Evolutionary conservation across 805 yeast species (phyloP), one percentile per base, ranked within the genome.

Genomic region (Wickerhamomyces kurtzmanii): DNA sequence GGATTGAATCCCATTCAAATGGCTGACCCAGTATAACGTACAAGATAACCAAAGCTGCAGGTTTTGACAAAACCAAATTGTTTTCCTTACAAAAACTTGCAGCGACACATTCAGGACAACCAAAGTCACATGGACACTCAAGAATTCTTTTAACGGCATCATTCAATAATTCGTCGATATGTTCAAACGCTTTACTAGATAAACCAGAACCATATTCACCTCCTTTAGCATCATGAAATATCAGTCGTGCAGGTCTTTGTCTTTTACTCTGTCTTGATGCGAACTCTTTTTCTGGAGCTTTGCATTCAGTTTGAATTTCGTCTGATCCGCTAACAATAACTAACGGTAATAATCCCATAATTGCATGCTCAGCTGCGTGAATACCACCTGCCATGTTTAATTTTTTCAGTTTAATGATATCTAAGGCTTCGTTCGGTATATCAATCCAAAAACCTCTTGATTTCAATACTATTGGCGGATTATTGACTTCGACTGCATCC

Each of bases 251-350:
- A 0, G 97, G 97, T 23, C 99, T 57, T 31, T 68, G 71, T 22
- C 98, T 58, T 12, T 54, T 52, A 0, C 89, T 68, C 44, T 81
- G 81, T 17, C 85, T 55, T 27, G 67, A 65, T 1, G 95, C 83
- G 62, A 89, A 83, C 47, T 91, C 99, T 43, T 91, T 91, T 39
- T 86, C 94, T 0, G 98, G 96, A 0, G 97, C 96, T 45, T 91
- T 91, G 53, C 99, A 91, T 51, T 91, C 99, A 0, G 97, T 84
- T 24, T 70, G 71, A 10, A 91, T 65, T 41, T 91, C 98, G 38
- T 75, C 80, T 4, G 71, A 66, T 1, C 84, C 82, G 12, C 83
- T 75, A 9, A 75, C 72, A 5, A 86, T 73, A 33, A 71, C 76
- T 16, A 77, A 51, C 0, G 96, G 94, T 16, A 87, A 48, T 33